A percentile compares a stretch with the other conserved stretches of the same genome.
Conservation (phyloP, 305 asterid species). For the Andrographis paniculata region DNA sequence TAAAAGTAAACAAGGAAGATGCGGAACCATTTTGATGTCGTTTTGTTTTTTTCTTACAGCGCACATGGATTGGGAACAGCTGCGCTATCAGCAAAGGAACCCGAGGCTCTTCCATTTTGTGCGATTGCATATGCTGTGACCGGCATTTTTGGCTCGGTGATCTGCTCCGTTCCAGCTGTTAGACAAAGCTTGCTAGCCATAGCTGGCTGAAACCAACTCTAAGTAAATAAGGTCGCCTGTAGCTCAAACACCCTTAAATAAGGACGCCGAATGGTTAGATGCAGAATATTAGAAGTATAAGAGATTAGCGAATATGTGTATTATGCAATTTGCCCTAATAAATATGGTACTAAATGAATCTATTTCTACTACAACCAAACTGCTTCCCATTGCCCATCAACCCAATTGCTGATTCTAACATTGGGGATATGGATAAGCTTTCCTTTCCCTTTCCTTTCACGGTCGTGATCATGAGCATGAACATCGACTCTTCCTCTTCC, state of each 20-base stretch:
- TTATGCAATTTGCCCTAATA: too few species aligned
- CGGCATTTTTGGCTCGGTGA: constrained; percentile 87
- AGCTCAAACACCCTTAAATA: too few species aligned
- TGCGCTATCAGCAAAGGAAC: constrained; percentile 95
- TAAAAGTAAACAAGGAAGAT: not conserved
- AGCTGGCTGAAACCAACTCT: constrained; percentile 35
- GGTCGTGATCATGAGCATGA: too few species aligned
- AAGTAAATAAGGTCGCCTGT: not conserved
- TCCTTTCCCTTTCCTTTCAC: too few species aligned
- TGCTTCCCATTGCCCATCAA: too few species aligned
- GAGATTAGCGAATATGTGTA: too few species aligned
- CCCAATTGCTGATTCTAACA: too few species aligned
- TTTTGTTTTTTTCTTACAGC: constrained; percentile 27
- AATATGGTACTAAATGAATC: too few species aligned
- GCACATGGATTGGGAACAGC: constrained; percentile 99
- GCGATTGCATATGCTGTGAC: constrained; percentile 95
- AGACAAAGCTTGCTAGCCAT: constrained; percentile 83
- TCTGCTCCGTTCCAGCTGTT: constrained; percentile 87
- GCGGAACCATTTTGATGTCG: not conserved
- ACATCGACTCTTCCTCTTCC: not conserved
- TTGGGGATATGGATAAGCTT: not conserved
- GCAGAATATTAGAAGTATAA: too few species aligned
- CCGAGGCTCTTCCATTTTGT: constrained; percentile 97
- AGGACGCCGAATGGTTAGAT: too few species aligned
- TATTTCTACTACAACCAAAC: too few species aligned